phyloP scores from a whole-genome alignment of 2,329 filamentous ascomycete species.

The Thelonectria blattea region DNA sequence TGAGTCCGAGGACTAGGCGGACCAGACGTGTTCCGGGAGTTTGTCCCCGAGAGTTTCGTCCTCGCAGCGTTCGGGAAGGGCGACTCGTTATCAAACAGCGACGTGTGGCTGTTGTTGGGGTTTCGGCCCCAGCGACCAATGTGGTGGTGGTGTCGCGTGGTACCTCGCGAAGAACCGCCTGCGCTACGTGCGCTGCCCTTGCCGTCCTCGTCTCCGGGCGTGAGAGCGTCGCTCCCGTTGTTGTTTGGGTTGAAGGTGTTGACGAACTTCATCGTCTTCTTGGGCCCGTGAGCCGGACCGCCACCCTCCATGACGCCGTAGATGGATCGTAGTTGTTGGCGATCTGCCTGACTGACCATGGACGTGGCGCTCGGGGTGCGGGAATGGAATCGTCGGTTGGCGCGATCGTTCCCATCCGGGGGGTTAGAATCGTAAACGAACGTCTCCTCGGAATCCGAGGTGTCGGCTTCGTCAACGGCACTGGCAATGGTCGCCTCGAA shows the following conservation, averaged over 20 bases:
- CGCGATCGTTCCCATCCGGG: constrained; percentile 66
- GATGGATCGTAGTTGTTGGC: constrained; percentile 66
- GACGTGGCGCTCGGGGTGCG: constrained; percentile 94
- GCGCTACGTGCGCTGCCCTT: constrained; percentile 67
- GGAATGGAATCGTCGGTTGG: constrained; percentile 81
- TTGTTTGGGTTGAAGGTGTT: constrained; percentile 69
- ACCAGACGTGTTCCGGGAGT: constrained; percentile 66
- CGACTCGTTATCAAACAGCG: constrained; percentile 78
- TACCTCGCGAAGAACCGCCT: constrained; percentile 67
- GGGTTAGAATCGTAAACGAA: constrained; percentile 99
- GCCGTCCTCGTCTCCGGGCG: constrained; percentile 69
- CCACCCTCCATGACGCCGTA: constrained; percentile 69
- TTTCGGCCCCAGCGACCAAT: constrained; percentile 76
- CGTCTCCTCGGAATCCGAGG: constrained; percentile 96
- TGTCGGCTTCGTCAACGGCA: constrained; percentile 93
- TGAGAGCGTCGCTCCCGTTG: constrained; percentile 57
- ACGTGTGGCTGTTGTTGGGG: constrained; percentile 70
- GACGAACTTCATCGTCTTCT: constrained; percentile 96
- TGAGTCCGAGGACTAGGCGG: constrained; percentile 72
- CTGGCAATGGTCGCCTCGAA: constrained; percentile 97
- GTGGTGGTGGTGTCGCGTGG: constrained; percentile 76
- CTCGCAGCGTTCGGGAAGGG: constrained; percentile 74
- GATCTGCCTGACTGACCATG: constrained; percentile 72
- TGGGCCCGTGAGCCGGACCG: constrained; percentile 53
- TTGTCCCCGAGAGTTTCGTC: constrained; percentile 65